Evolutionary conservation across 2,329 filamentous ascomycete genomes (phyloP), one percentile per base, ranked within the genome.

Genomic region (Plectosphaerella plurivora): DNA sequence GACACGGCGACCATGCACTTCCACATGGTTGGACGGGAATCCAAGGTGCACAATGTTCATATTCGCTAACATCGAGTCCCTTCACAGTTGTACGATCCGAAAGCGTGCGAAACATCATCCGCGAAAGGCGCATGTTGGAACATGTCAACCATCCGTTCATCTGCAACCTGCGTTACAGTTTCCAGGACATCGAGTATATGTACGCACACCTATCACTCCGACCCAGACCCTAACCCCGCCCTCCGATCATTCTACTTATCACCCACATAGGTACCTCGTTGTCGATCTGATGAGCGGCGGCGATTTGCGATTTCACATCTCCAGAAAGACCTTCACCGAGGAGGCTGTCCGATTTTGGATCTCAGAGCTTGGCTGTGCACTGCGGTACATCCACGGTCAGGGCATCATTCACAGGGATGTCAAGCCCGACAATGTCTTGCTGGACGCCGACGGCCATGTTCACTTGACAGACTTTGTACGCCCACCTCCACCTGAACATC

Each of bases 111-210:
- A 99, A 99, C 69, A 99, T 99, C 61, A 94, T 99, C 66, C 87
- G 94, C 62, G 94, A 99, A 77, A 84, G 94, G 58, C 86, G 93
- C 67, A 99, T 99, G 94, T 83, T 99, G 65, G 92, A 99, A 74
- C 91, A 97, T 69, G 82, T 99, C 63, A 97, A 96, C 68, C 94
- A 99, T 66, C 91, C 93, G 24, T 99, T 97, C 70, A 88, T 99
- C 61, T 97, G 93, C 77, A 99, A 99, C 71, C 76, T 99, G 77
- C 89, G 94, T 64, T 99, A 97, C 75, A 97, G 92, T 73, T 99
- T 99, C 68, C 94, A 99, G 73, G 94, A 99, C 71, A 91, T 97
- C 63, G 94, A 99, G 71, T 99, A 99, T 73, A 88, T 99, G 91
- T 96, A 78, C 65, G 89, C 70, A 54, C 24, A 33, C 28, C 28